phyloP scores from a whole-genome alignment of 176 grass and related monocot species.

The Rhynchospora breviuscula region DNA sequence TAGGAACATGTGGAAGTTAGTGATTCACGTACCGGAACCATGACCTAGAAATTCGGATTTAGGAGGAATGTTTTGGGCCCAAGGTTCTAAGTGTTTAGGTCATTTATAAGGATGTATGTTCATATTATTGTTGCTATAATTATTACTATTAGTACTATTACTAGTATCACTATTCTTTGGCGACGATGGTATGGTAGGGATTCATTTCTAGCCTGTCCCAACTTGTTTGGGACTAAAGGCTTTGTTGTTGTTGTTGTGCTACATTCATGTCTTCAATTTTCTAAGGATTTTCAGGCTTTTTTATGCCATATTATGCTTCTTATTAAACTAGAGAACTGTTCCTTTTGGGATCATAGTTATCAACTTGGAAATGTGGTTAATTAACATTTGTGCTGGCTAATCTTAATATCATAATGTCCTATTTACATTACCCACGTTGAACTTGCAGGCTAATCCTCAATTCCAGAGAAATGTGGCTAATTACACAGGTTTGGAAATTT shows the following conservation, averaged over 20 bases:
- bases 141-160: background rate
- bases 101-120: too few species aligned
- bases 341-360: background rate
- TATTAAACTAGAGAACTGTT: background rate
- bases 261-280: background rate
- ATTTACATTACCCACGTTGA: background rate
- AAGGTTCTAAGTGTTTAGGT: too few species aligned
- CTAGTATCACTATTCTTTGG: background rate
- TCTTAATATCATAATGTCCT: constrained; percentile 5
- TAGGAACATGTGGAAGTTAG: too few species aligned
- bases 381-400: background rate
- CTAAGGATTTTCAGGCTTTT: background rate
- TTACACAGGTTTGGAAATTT: constrained; percentile 41
- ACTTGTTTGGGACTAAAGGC: too few species aligned
- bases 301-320: background rate
- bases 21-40: too few species aligned
- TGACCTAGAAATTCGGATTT: too few species aligned
- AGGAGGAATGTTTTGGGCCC: too few species aligned
- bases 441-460: constrained; percentile 61
- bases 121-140: background rate
- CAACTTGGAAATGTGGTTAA: background rate
- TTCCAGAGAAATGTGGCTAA: constrained; percentile 79
- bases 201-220: background rate
- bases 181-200: background rate
- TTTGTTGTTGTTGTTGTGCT: background rate